Evolutionary conservation across 1,284 basidiomycete genomes (phyloP), one percentile per base, ranked within the genome.

Genomic region (Kalmanozyma brasiliensis): DNA sequence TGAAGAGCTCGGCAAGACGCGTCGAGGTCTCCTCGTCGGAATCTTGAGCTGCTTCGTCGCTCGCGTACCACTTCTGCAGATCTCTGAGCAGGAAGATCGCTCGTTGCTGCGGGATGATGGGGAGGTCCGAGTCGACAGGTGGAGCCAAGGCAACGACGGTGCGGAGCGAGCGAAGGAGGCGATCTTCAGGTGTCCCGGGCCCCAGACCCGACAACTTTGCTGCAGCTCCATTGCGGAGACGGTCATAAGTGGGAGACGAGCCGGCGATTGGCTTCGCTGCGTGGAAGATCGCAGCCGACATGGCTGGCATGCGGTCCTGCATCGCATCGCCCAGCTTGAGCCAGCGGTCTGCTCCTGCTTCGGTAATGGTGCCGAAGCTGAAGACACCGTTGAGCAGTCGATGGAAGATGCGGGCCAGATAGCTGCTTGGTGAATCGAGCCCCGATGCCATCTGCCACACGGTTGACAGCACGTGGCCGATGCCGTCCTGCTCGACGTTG

Each of bases 81-180:
- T 89, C 87, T 77, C 93, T 92, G 71, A 96, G 85, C n/a, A 95
- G 86, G 80, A 95, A 95, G 38, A 98, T 88, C 0, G 92, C 90
- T 13, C 96, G 85, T 46, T 88, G 90, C 78, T 92, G 91, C 0
- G 93, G 91, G 6, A 82, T 51, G 8, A 98, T 84, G 84, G 95
- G 93, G n/a, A 90, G 85, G 1, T 91, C 85, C 0, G 91, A 90
- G 24, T 94, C 90, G 1, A 86, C 83, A 16, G 89, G 86, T 0
- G 95, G 94, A 0, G 94, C 92, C 0, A 88, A 85, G 0, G 90
- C 89, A 0, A 87, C 86, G n/a, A 98, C 86, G 11, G 89, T 85
- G 3, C 89, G 87, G 7, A 98, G 85, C 0, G 88, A 83, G 13
- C 87, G 81, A 2, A 94, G 83, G 2, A 94, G 93, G 22, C 88